phyloP scores from a whole-genome alignment of 2,329 filamentous ascomycete species.

The Talaromyces sp. region DNA sequence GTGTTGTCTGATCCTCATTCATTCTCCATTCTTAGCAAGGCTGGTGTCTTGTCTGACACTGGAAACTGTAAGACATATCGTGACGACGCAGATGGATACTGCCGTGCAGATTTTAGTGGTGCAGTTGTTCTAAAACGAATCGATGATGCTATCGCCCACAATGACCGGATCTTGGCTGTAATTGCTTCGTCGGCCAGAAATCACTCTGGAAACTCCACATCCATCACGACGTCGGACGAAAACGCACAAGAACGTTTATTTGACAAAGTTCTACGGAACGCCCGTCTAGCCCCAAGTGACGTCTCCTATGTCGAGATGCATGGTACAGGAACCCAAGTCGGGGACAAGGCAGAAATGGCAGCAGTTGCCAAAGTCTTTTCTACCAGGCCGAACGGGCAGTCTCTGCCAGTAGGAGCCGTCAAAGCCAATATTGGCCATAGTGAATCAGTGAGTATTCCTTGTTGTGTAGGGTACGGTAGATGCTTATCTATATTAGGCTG shows the following conservation, averaged over 20 bases:
- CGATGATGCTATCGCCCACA: not conserved
- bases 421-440: conserved; percentile 48
- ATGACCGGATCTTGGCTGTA: not conserved
- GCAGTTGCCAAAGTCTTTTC: conserved; percentile 35
- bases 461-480: too few relatives aligned
- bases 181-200: not conserved
- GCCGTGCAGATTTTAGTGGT: not conserved
- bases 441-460: conserved; percentile 23
- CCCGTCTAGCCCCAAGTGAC: conserved; percentile 23
- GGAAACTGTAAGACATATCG: not conserved
- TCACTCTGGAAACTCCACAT: not conserved
- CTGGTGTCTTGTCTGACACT: not conserved
- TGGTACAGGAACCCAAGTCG: conserved; percentile 41
- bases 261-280: not conserved
- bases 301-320: conserved; percentile 40
- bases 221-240: not conserved
- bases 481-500: too few relatives aligned
- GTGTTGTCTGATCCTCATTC: not conserved
- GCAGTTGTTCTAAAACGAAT: not conserved
- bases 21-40: not conserved
- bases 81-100: not conserved
- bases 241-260: not conserved
- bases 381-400: conserved; percentile 26
- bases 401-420: conserved; percentile 31
- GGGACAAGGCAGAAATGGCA: conserved; percentile 35